These are phyloP conservation scores for Cladosporium phlei DNA, from an alignment of 2,329 filamentous ascomycete species.

Conservation along the genomic window DNA sequence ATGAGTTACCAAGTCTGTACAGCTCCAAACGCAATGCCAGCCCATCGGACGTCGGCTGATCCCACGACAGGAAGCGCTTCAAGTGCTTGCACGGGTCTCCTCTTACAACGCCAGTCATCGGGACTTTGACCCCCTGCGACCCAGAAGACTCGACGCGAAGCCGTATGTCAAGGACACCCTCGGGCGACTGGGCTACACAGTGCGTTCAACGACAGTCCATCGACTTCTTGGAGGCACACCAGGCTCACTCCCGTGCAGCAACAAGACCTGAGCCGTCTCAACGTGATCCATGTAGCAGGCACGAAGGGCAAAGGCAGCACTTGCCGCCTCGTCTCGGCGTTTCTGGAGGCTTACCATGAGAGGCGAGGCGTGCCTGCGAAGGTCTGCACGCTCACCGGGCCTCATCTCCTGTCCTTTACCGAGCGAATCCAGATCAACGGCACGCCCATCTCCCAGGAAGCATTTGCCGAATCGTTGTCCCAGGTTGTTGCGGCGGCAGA, in stretches of 20 bases:
- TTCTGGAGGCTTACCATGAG: not conserved
- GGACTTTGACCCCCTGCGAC: not conserved
- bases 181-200: not conserved
- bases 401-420: slow-evolving; percentile 72
- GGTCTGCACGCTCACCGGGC: slow-evolving; percentile 46
- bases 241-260: slow-evolving; percentile 39
- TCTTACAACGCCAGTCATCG: not conserved
- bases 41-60: no score
- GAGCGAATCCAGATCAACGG: slow-evolving; percentile 80
- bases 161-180: not conserved
- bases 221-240: no score
- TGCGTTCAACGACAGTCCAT: not conserved
- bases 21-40: no score
- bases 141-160: not conserved
- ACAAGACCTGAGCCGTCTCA: slow-evolving; percentile 52
- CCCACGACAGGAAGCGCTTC: not conserved
- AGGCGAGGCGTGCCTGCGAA: not conserved
- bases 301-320: slow-evolving; percentile 93
- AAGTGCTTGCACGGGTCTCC: not conserved
- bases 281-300: slow-evolving; percentile 75
- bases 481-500: not conserved
- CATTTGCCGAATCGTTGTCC: not conserved
- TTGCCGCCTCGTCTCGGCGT: slow-evolving; percentile 57
- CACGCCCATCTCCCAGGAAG: slow-evolving; percentile 54
- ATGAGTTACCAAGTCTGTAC: not conserved